These are phyloP conservation scores for Colletotrichum spaethianum DNA, from an alignment of 2,329 filamentous ascomycete genomes.

Conservation along the genomic window DNA sequence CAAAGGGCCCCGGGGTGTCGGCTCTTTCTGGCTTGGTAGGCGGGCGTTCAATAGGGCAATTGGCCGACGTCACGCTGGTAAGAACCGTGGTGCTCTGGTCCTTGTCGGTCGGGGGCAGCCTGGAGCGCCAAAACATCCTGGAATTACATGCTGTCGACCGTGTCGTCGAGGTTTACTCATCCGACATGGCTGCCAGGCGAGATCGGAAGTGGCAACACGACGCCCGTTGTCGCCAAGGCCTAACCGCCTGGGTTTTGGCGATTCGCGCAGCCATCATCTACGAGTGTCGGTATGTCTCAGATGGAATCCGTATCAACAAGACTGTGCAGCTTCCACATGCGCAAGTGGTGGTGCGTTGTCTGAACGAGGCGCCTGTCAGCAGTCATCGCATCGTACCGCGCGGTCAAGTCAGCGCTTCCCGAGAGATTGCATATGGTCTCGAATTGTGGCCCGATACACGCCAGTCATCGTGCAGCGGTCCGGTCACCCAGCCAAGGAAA, in stretches of 20 bases:
- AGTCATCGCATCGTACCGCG: constrained; percentile 28
- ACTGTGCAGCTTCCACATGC: background rate
- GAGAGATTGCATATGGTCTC: constrained; percentile 10
- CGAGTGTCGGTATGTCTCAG: constrained; percentile 13
- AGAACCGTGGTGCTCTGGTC: background rate
- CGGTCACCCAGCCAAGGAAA: constrained; percentile 9
- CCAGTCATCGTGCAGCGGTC: constrained; percentile 11
- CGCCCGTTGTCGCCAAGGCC: background rate
- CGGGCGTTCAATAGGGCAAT: constrained; percentile 15
- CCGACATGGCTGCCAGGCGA: constrained; percentile 2
- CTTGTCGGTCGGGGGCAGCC: constrained; percentile 20
- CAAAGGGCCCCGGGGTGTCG: constrained; percentile 20
- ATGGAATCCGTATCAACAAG: background rate
- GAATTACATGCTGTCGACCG: constrained; percentile 8
- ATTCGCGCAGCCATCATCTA: background rate
- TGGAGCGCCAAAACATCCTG: constrained; percentile 19
- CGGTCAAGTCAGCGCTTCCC: constrained; percentile 32
- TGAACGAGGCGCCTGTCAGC: constrained; percentile 8
- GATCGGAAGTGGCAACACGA: background rate
- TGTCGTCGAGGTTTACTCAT: background rate
- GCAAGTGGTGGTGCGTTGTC: background rate
- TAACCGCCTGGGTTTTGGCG: background rate
- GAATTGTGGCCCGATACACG: constrained; percentile 5
- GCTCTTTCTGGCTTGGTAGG: constrained; percentile 33
- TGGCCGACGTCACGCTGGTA: constrained; percentile 19